Conservation (phyloP, 495 filamentous ascomycete genomes). For the Opeltia flavorubescens region DNA sequence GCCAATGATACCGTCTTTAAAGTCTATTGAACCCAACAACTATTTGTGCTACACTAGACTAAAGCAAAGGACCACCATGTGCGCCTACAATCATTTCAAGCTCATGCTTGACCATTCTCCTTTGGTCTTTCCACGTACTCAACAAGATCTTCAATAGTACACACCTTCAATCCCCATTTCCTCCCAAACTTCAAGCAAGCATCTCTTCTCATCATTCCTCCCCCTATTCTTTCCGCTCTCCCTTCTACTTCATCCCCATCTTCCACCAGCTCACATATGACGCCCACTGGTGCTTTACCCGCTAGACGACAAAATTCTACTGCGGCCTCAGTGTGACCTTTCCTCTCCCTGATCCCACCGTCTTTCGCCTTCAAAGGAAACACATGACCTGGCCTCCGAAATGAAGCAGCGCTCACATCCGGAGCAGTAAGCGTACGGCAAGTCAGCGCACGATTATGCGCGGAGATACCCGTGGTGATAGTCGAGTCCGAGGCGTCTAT, state of each 20-base stretch:
- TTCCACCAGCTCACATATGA: constrained; percentile 78
- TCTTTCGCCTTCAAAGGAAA: constrained; percentile 68
- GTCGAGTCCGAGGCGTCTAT: constrained; percentile 60
- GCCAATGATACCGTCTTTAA: too few species aligned
- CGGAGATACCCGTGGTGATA: constrained; percentile 80
- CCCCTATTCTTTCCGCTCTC: constrained; percentile 42
- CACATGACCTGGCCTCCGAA: constrained; percentile 81
- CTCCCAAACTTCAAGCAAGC: constrained; percentile 77
- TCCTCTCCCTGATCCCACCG: constrained; percentile 65
- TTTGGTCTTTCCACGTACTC: constrained; percentile 53
- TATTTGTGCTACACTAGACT: too few species aligned
- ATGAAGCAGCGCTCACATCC: constrained; percentile 36
- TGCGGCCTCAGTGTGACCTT: constrained; percentile 86
- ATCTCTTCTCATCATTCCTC: constrained; percentile 88
- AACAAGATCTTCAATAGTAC: constrained; percentile 87
- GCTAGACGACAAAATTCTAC: constrained; percentile 74
- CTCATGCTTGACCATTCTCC: not conserved
- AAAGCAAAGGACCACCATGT: too few species aligned
- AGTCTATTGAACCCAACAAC: too few species aligned
- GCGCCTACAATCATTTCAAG: too few species aligned
- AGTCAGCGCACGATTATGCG: constrained; percentile 73
- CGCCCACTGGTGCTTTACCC: constrained; percentile 58
- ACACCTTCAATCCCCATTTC: constrained; percentile 80
- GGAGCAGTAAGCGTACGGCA: constrained; percentile 66
- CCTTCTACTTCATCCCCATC: constrained; percentile 54